Conservation (phyloP, 495 filamentous ascomycete species). For the Penicillium samsonianum region DNA sequence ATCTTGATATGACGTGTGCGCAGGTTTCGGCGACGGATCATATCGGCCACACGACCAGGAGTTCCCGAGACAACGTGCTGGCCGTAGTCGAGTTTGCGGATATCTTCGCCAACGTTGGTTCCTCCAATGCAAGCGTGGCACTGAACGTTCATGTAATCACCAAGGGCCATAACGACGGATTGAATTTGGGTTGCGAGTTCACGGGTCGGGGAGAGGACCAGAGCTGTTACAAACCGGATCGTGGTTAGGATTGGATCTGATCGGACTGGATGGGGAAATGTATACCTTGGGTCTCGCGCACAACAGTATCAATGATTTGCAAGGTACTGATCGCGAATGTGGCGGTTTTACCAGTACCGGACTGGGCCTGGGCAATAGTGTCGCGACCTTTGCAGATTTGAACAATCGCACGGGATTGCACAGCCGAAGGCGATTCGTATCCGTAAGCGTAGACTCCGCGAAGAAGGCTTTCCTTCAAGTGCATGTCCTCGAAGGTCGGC, state of each 20-base stretch:
- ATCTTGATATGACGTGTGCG: conserved; percentile 97
- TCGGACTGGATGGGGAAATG: not conserved
- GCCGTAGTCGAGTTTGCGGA: conserved; percentile 93
- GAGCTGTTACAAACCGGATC: conserved; percentile 49
- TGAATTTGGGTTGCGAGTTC: conserved; percentile 99
- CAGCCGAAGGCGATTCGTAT: conserved; percentile 95
- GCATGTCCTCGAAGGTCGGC: conserved; percentile 72
- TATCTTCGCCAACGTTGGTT: conserved; percentile 96
- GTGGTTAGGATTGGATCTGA: conserved; percentile 15
- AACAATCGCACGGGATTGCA: conserved; percentile 96
- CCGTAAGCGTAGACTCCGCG: conserved; percentile 98
- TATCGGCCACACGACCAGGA: conserved; percentile 93
- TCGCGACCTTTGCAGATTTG: conserved; percentile 99
- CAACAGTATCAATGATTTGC: conserved; percentile 82
- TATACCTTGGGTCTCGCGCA: conserved; percentile 80
- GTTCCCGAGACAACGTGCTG: conserved; percentile 97
- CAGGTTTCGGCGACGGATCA: conserved; percentile 95
- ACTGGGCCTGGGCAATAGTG: conserved; percentile 98
- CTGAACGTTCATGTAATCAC: conserved; percentile 99
- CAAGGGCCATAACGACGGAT: conserved; percentile 93
- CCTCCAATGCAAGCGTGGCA: conserved; percentile 99
- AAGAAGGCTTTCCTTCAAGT: conserved; percentile 92
- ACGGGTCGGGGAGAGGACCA: conserved; percentile 96
- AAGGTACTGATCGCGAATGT: conserved; percentile 98
- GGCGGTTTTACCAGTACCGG: conserved; percentile 97